Percentiles rank a stretch among this genome's conserved stretches.
Conservation (phyloP, 352 stramenopile genomes). For the Phytophthora colocasiae region DNA sequence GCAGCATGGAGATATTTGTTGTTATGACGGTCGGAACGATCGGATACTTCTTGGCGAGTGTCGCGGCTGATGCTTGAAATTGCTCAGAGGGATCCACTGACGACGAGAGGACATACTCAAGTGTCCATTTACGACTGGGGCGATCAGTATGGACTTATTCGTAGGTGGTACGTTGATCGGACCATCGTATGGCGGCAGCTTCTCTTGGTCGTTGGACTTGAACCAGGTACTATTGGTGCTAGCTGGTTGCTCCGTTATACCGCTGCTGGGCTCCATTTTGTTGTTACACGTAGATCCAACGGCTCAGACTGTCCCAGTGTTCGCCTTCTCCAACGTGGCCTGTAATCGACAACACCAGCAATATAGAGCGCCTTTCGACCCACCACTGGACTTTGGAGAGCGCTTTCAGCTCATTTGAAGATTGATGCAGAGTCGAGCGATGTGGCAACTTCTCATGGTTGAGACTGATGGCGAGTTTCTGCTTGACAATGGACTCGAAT, state of each 20-base stretch:
- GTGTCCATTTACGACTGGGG: conserved; percentile 56
- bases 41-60: conserved; percentile 88
- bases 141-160: conserved; percentile 60
- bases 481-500: conserved; percentile 55
- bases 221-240: conserved; percentile 45
- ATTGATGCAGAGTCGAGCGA: conserved; percentile 65
- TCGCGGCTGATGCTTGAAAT: conserved; percentile 82
- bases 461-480: conserved; percentile 66
- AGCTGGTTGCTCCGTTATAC: conserved; percentile 43
- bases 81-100: conserved; percentile 66
- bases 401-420: conserved; percentile 65
- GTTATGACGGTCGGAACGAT: conserved; percentile 82
- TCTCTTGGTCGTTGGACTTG: conserved; percentile 48
- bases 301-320: conserved; percentile 17
- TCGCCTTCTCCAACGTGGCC: conserved; percentile 25
- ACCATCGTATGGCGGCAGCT: conserved; percentile 61
- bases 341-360: neutral
- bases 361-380: conserved; percentile 10
- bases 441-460: conserved; percentile 84
- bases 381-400: conserved; percentile 22
- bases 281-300: conserved; percentile 58
- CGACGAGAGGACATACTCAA: conserved; percentile 54
- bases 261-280: conserved; percentile 58
- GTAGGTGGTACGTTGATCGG: conserved; percentile 64
- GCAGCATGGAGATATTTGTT: conserved; percentile 69